Evolutionary conservation across 1,284 basidiomycete species (phyloP).

Genomic region (Stygiomarasmius scandens): DNA sequence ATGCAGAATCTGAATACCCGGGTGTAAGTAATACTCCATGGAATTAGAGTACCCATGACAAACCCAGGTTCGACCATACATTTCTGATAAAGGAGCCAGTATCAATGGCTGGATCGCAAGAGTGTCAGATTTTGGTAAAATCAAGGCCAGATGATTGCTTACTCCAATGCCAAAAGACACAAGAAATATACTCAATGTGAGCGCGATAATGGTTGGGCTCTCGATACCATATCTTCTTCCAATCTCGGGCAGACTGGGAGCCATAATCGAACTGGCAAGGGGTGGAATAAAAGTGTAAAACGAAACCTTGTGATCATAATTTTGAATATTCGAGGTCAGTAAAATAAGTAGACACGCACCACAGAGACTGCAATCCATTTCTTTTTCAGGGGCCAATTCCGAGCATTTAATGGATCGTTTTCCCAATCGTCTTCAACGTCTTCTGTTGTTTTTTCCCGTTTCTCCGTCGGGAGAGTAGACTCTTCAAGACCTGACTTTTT

Average conservation of each 20-base stretch:
- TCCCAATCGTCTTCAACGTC: slow-evolving; percentile 18
- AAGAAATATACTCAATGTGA: slow-evolving; percentile 76
- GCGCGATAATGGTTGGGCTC: slow-evolving; percentile 57
- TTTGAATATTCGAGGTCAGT: background rate
- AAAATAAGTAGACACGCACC: slow-evolving; percentile 2
- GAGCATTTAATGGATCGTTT: slow-evolving; percentile 13
- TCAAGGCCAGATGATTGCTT: slow-evolving; percentile 18
- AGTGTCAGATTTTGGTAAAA: background rate
- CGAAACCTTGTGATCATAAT: slow-evolving; percentile 3
- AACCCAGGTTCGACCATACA: slow-evolving; percentile 75
- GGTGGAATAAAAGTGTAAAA: slow-evolving; percentile 33
- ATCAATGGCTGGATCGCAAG: slow-evolving; percentile 51
- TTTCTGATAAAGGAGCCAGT: slow-evolving; percentile 74
- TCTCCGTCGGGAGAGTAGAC: slow-evolving; percentile 9
- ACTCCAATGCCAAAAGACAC: slow-evolving; percentile 73
- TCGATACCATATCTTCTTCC: slow-evolving; percentile 62
- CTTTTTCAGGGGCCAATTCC: slow-evolving; percentile 15
- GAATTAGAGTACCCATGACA: slow-evolving; percentile 18
- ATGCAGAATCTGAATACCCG: slow-evolving; percentile 63
- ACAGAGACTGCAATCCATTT: slow-evolving; percentile 16
- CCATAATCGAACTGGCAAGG: slow-evolving; percentile 80
- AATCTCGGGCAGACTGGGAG: slow-evolving; percentile 71
- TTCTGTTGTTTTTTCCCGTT: slow-evolving; percentile 7
- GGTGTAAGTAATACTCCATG: background rate
- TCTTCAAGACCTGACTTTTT: background rate